Evolutionary conservation across 805 yeast genomes (phyloP).

Genomic region (Kuraishia ogatae): DNA sequence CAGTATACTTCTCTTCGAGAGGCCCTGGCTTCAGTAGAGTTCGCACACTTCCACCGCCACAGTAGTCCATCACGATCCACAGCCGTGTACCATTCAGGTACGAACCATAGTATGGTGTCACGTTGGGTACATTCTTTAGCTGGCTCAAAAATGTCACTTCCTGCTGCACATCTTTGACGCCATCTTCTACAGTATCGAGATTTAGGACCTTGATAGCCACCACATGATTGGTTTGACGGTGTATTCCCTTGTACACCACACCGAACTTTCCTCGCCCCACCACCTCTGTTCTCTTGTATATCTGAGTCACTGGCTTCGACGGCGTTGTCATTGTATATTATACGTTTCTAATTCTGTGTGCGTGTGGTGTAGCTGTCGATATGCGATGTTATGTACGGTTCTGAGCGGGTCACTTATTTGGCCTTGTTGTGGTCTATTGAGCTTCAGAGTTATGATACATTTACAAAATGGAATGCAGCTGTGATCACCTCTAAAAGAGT

Average conservation of each 20-base stretch:
- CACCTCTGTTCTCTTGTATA: conserved; percentile 77
- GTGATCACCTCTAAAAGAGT: too few relatives aligned
- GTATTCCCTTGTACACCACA: conserved; percentile 82
- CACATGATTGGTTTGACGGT: conserved; percentile 59
- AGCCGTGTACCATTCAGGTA: conserved; percentile 80
- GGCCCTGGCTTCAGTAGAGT: conserved; percentile 81
- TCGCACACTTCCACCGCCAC: conserved; percentile 93
- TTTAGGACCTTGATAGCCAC: conserved; percentile 92
- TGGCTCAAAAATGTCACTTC: conserved; percentile 84
- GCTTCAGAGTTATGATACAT: too few relatives aligned
- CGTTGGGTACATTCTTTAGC: conserved; percentile 79
- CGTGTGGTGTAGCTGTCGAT: background rate
- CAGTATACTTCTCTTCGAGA: conserved; percentile 75
- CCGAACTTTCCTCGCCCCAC: conserved; percentile 98
- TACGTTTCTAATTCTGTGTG: background rate
- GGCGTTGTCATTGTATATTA: background rate
- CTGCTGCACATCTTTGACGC: conserved; percentile 87
- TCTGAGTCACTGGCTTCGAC: conserved; percentile 14
- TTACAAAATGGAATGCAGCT: too few relatives aligned
- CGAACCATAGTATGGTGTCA: conserved; percentile 88
- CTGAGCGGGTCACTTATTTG: too few relatives aligned
- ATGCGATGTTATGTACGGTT: too few relatives aligned
- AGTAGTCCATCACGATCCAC: conserved; percentile 97
- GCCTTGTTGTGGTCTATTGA: too few relatives aligned
- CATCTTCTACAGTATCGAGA: conserved; percentile 89